These are phyloP conservation scores for Euphorbia lathyris DNA, from an alignment of 345 rosid genomes.

Conservation along the genomic window DNA sequence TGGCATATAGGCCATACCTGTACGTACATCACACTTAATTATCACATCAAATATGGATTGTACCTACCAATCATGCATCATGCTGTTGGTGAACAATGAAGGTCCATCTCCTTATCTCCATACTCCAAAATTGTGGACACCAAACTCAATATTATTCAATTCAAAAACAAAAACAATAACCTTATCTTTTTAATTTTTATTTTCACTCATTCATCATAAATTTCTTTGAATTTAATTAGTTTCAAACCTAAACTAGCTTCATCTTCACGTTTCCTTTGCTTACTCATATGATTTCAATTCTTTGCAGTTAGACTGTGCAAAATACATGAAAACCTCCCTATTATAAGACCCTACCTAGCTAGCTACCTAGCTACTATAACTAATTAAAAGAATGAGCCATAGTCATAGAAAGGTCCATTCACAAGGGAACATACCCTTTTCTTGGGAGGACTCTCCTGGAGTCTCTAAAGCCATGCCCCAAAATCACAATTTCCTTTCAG, in stretches of 20 bases:
- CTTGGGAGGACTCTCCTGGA: slow-evolving; percentile 69
- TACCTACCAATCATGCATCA: not conserved
- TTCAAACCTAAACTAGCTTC: slow-evolving; percentile 19
- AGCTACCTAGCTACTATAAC: too few species aligned
- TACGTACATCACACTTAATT: not conserved
- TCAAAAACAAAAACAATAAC: too few species aligned
- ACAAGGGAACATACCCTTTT: slow-evolving; percentile 64
- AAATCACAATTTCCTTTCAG: slow-evolving; percentile 7
- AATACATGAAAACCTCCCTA: slow-evolving; percentile 28
- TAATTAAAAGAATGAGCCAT: slow-evolving; percentile 16
- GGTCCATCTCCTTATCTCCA: not conserved
- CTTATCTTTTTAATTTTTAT: not conserved
- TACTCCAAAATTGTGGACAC: not conserved
- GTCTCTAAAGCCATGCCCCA: slow-evolving; percentile 40
- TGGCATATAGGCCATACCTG: not conserved
- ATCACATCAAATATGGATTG: slow-evolving; percentile 1
- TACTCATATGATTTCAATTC: slow-evolving; percentile 17
- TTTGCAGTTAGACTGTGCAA: slow-evolving; percentile 28
- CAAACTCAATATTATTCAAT: not conserved
- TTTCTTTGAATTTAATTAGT: slow-evolving; percentile 20
- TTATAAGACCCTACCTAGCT: not conserved
- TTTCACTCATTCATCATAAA: slow-evolving; percentile 23
- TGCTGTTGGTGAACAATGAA: not conserved
- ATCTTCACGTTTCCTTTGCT: slow-evolving; percentile 39
- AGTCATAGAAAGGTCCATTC: slow-evolving; percentile 42